phyloP scores from a whole-genome alignment of 176 grass and related monocot species.

The Bolboschoenus planiculmis region DNA sequence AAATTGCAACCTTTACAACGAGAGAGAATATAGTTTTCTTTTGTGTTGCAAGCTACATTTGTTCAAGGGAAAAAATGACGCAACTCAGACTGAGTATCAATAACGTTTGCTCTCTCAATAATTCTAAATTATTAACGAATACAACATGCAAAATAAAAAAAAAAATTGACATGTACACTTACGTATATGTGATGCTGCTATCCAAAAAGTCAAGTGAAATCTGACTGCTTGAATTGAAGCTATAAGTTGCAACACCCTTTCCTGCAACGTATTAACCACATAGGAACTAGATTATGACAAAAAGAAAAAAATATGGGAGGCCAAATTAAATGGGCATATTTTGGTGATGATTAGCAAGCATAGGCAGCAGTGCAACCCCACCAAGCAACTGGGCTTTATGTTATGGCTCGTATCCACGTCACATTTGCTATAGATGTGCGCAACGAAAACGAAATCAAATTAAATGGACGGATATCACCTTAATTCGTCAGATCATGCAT shows the following conservation, averaged over 20 bases:
- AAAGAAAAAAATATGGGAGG: not conserved
- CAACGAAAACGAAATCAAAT: not conserved
- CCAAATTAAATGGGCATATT: conserved; percentile 2
- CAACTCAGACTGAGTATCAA: too few relatives aligned
- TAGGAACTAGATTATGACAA: not conserved
- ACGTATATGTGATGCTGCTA: too few relatives aligned
- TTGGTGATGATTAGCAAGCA: not conserved
- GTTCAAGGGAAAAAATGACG: too few relatives aligned
- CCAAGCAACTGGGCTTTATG: not conserved
- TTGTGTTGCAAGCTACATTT: too few relatives aligned
- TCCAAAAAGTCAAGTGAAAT: too few relatives aligned
- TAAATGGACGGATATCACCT: not conserved
- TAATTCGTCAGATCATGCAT: conserved; percentile 13
- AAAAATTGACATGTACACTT: too few relatives aligned
- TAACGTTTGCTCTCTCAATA: too few relatives aligned
- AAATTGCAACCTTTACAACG: too few relatives aligned
- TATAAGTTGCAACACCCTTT: not conserved
- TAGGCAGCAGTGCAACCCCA: not conserved
- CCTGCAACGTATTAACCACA: not conserved
- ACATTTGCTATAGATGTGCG: not conserved
- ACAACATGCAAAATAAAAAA: too few relatives aligned
- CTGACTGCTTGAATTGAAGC: too few relatives aligned
- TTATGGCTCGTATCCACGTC: not conserved
- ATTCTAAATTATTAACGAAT: too few relatives aligned
- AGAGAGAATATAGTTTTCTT: too few relatives aligned